Evolutionary conservation across 495 filamentous ascomycete species (phyloP), one percentile per base, ranked within the genome.

Genomic region (Penicillium soppii): DNA sequence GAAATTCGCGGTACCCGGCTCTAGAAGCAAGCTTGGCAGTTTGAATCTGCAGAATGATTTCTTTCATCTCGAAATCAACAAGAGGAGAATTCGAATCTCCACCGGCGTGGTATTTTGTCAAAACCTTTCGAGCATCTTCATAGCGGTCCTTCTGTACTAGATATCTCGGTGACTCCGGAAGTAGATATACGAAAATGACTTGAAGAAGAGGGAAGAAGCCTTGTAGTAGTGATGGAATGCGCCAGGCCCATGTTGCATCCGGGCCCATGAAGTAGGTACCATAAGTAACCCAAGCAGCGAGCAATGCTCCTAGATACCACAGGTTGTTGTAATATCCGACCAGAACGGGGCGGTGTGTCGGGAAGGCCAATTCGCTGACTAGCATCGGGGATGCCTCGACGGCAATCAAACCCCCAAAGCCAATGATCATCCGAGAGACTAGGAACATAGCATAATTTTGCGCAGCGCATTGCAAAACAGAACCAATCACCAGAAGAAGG

Each of bases 1-100:
- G 78, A 15, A 87, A 73, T 53, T 79, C 80, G 10, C 79, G 64
- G 62, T 79, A 86, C 45, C 85, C 81, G 68, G 73, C 74, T 53
- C 84, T 81, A 35, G 63, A 59, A 45, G 81, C 77, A 17, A 68
- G 66, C 9, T 72, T 74, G 22, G 73, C 73, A 5, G 61, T 63
- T 26, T 67, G 69, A 33, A 80, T 75, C 37, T 77, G 74, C 55
- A 78, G 70, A 19, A 73, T 61, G 66, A 84, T 81, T 54, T 86
- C 83, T 50, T 70, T 67, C 64, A 81, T 78, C 57, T 84, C 75
- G 9, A 85, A 74, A 43, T 78, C 70, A 1, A 84, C 81, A 21
- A 82, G 61, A 8, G 64, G 66, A 26, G 74, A 76, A 48, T 71
- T 67, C 3, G 61, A 67, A 50, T 79, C 68, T 13, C 73, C 72